Evolutionary conservation across 2,329 filamentous ascomycete species (phyloP), one percentile per base, ranked within the genome.

Genomic region (Microsporum canis): DNA sequence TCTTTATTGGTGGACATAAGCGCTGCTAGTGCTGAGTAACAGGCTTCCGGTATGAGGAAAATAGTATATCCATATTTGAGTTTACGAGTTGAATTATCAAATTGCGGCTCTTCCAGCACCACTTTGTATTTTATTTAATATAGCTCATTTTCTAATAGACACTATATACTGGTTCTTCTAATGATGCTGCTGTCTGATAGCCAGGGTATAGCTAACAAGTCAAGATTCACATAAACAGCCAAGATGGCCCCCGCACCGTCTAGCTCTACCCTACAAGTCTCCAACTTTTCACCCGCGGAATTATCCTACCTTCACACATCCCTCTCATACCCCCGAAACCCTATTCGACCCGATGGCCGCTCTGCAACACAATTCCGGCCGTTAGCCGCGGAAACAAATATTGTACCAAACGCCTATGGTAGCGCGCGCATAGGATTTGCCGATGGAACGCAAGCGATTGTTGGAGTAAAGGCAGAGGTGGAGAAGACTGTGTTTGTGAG

Each of bases 391-490:
- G 94, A 99, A 78, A 91, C 88, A 60, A 88, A 89, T 62, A 89
- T 97, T 61, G 82, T 99, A 0, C 91, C 94, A 0, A 86, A 87
- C 55, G 88, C 92, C 14, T 95, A 97, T 71, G 94, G 94, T 63
- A 95, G 89, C 74, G 92, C 94, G 63, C 85, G 95, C 38, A 88
- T 99, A 55, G 95, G 92, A 66, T 95, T 97, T 72, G 86, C 91
- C 2, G 94, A 99, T 73, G 94, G 94, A 58, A 95, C 91, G 1
- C 94, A 99, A 75, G 94, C 94, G 5, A 87, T 99, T 63, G 94
- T 96, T 4, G 94, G 94, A 53, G 87, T 96, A 63, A 99, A 97
- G 77, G 91, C 89, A 0, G 92, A 97, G 76, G 89, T 97, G 3
- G 91, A 96, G 73, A 86, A 83, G 77, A 90, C 87, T 36, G 66